phyloP scores from a whole-genome alignment of 2,329 filamentous ascomycete species.

The Botrytis fragariae region DNA sequence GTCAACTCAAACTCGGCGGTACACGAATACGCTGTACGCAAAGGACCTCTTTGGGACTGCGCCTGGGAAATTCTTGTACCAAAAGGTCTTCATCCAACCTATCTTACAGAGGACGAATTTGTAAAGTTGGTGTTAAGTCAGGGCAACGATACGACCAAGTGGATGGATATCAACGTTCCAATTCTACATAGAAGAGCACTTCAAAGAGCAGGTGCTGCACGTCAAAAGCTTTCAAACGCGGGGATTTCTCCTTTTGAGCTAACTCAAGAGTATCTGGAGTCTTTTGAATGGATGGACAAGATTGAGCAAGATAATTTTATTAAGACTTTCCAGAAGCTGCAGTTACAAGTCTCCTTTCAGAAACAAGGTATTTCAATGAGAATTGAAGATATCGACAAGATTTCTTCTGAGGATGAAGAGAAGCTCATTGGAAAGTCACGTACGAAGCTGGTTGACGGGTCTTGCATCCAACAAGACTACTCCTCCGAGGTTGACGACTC shows the following conservation, averaged over 20 bases:
- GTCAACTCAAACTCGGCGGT: constrained; percentile 11
- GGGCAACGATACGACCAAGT: constrained; percentile 14
- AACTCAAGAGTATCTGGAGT: constrained; percentile 18
- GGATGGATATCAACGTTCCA: constrained; percentile 21
- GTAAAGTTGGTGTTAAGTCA: constrained; percentile 21
- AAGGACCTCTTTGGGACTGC: constrained; percentile 23
- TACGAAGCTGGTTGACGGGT: constrained; percentile 10
- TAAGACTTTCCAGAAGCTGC: constrained; percentile 16
- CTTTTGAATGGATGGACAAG: constrained; percentile 26
- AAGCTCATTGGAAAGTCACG: constrained; percentile 12
- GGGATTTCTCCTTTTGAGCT: constrained; percentile 25
- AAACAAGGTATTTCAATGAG: constrained; percentile 20
- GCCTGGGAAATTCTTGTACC: constrained; percentile 22
- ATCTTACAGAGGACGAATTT: constrained; percentile 24
- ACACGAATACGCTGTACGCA: constrained; percentile 19
- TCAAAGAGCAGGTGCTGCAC: constrained; percentile 16
- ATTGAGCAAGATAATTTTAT: constrained; percentile 24
- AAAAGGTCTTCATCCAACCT: constrained; percentile 23
- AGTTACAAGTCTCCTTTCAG: constrained; percentile 17
- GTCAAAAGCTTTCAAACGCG: constrained; percentile 17
- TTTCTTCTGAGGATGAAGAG: background rate
- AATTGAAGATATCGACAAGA: constrained; percentile 16
- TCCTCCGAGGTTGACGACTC: constrained; percentile 6
- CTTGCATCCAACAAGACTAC: constrained; percentile 3
- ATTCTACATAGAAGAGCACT: constrained; percentile 20